Conservation (phyloP, 352 stramenopile species). For the Elongisporangium senticosum region DNA sequence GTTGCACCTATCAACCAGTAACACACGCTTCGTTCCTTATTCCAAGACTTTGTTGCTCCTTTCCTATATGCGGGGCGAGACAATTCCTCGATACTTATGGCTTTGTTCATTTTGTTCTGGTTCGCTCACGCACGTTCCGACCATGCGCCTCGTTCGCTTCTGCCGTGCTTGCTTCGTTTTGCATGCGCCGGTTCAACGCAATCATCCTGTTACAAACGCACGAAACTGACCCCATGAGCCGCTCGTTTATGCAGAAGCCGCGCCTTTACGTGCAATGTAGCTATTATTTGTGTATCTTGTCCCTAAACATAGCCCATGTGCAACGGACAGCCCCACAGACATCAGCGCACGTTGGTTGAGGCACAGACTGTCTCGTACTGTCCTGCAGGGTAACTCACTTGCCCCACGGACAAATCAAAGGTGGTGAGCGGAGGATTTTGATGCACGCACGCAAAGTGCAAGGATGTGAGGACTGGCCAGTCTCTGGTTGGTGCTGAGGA, state of each 20-base stretch:
- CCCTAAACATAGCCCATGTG: background rate
- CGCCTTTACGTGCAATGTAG: background rate
- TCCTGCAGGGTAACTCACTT: background rate
- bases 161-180: background rate
- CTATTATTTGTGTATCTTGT: background rate
- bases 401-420: background rate
- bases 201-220: background rate
- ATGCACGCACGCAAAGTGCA: background rate
- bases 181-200: background rate
- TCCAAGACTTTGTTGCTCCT: background rate
- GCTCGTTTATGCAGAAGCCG: background rate
- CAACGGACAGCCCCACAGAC: background rate
- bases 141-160: background rate
- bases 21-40: no score
- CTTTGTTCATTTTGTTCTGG: background rate
- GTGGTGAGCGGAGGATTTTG: background rate
- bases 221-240: background rate
- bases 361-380: background rate
- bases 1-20: no score
- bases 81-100: background rate
- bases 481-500: background rate
- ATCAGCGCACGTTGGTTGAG: background rate
- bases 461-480: no score
- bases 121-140: background rate
- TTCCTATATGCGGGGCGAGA: background rate